Evolutionary conservation across 495 filamentous ascomycete genomes (phyloP).

Genomic region (Friedmanniomyces endolithicus): DNA sequence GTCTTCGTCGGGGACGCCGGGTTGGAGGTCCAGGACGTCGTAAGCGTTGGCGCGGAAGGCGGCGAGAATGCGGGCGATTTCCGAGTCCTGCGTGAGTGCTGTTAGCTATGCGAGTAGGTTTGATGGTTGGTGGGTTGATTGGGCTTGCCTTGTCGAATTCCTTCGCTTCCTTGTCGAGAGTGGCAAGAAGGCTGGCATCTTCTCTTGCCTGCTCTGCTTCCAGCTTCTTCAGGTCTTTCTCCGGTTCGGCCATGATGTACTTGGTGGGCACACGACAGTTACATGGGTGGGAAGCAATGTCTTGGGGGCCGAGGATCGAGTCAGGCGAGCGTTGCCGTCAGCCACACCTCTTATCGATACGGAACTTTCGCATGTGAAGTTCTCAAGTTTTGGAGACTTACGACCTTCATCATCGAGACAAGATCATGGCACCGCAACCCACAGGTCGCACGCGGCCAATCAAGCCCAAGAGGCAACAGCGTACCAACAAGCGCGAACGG

Average conservation of each 20-base stretch:
- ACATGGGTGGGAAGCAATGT: not conserved
- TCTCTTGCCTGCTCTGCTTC: slow-evolving; percentile 36
- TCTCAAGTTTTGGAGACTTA: too few relatives aligned
- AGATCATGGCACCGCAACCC: slow-evolving; percentile 17
- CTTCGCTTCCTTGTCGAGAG: slow-evolving; percentile 72
- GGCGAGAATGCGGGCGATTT: slow-evolving; percentile 87
- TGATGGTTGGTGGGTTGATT: slow-evolving; percentile 6
- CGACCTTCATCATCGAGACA: not conserved
- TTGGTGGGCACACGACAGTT: too few relatives aligned
- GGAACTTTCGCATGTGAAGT: slow-evolving; percentile 1
- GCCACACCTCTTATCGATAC: slow-evolving; percentile 1
- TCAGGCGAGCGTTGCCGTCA: not conserved
- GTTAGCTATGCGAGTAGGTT: not conserved
- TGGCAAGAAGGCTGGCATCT: slow-evolving; percentile 70
- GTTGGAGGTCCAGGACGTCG: slow-evolving; percentile 88
- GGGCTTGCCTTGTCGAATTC: slow-evolving; percentile 62
- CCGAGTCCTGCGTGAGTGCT: slow-evolving; percentile 56
- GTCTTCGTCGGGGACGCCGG: slow-evolving; percentile 87
- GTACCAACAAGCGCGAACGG: slow-evolving; percentile 49
- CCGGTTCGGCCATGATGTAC: slow-evolving; percentile 15
- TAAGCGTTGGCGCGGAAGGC: slow-evolving; percentile 89
- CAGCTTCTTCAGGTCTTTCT: slow-evolving; percentile 22
- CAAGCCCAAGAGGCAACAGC: slow-evolving; percentile 31
- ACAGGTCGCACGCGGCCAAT: slow-evolving; percentile 27
- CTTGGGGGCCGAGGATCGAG: not conserved